Evolutionary conservation across 2,329 filamentous ascomycete genomes (phyloP).

Genomic region (Phoma sp.): DNA sequence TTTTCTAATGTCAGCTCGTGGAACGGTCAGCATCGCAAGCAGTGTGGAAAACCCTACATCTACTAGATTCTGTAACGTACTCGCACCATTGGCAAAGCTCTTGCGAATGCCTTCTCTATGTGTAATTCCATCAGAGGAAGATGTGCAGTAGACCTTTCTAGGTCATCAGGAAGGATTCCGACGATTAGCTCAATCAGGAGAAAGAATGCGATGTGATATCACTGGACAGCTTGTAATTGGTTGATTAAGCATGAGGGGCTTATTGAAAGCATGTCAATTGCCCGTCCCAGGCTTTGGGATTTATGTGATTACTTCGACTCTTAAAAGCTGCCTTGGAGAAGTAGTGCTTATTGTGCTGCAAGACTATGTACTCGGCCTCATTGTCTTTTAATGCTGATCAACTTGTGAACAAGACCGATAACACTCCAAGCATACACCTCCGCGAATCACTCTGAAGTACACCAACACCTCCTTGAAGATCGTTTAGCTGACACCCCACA

Average conservation of each 20-base stretch:
- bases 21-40: slow-evolving; percentile 7
- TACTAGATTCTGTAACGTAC: slow-evolving; percentile 1
- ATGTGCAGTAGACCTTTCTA: slow-evolving; percentile 4
- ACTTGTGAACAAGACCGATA: no score
- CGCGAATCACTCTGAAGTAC: no score
- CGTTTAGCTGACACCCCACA: no score
- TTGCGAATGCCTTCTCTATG: not conserved
- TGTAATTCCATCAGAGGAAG: slow-evolving; percentile 4
- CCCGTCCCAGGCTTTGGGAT: not conserved
- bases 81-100: not conserved
- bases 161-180: slow-evolving; percentile 7
- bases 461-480: no score
- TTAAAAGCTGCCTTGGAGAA: no score
- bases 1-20: slow-evolving; percentile 11
- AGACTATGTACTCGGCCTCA: no score
- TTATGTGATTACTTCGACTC: no score
- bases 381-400: no score
- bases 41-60: slow-evolving; percentile 11
- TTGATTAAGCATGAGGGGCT: not conserved
- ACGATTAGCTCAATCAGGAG: not conserved
- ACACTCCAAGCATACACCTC: no score
- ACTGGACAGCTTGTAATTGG: not conserved
- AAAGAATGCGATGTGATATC: not conserved
- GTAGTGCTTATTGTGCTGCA: no score
- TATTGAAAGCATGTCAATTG: not conserved